Evolutionary conservation across 768 basidiomycete species (phyloP).

Genomic region (Suillus tomentosus): DNA sequence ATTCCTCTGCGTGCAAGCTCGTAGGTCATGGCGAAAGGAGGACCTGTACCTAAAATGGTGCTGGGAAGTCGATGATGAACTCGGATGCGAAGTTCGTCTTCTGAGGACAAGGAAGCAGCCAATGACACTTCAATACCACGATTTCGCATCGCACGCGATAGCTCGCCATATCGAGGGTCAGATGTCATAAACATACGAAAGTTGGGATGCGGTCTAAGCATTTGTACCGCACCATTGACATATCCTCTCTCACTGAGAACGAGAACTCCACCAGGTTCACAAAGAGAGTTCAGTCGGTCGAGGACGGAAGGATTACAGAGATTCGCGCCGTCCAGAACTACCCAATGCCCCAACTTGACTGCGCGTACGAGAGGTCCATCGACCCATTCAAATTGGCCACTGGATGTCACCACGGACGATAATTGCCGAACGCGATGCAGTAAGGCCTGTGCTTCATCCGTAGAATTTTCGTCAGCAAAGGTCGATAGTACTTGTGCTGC

Average conservation of each 20-base stretch:
- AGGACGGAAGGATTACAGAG: conserved; percentile 94
- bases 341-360: conserved; percentile 86
- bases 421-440: conserved; percentile 26
- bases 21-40: conserved; percentile 17
- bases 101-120: conserved; percentile 34
- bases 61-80: conserved; percentile 55
- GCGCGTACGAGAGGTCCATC: conserved; percentile 91
- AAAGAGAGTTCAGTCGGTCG: conserved; percentile 94
- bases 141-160: conserved; percentile 98
- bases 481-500: conserved; percentile 30
- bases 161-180: conserved; percentile 88
- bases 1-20: conserved; percentile 32
- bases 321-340: conserved; percentile 91
- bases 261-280: conserved; percentile 81
- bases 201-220: conserved; percentile 78
- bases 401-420: conserved; percentile 25
- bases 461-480: conserved; percentile 21
- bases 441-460: conserved; percentile 16
- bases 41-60: conserved; percentile 10
- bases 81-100: conserved; percentile 49
- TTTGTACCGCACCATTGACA: conserved; percentile 71
- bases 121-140: conserved; percentile 86
- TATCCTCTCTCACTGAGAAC: conserved; percentile 90
- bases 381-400: conserved; percentile 86
- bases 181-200: conserved; percentile 95